These are phyloP conservation scores for Pistacia vera DNA, from an alignment of 345 rosid species.

Conservation along the genomic window DNA sequence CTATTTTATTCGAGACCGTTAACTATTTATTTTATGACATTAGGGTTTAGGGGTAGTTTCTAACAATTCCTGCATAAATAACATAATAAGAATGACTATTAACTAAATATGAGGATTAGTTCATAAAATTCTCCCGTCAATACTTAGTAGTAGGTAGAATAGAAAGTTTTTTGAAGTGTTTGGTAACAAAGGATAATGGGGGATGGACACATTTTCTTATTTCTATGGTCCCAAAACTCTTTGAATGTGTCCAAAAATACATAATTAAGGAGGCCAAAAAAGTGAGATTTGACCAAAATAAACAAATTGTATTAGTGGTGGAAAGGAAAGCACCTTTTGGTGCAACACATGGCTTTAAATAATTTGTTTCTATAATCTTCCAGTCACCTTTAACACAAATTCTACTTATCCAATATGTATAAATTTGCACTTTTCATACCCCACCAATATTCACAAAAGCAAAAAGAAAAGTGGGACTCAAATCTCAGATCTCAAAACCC, in stretches of 20 bases:
- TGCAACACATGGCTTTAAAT: not conserved
- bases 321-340: constrained; percentile 18
- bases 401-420: not conserved
- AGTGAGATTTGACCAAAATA: constrained; percentile 10
- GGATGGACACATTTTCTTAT: not conserved
- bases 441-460: constrained; percentile 6
- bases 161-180: not conserved
- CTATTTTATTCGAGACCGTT: too few relatives aligned
- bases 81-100: too few relatives aligned
- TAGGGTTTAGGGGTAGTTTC: too few relatives aligned
- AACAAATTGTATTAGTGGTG: not conserved
- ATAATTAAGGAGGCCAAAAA: not conserved
- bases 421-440: constrained; percentile 4
- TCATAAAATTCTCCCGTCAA: not conserved
- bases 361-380: not conserved
- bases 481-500: constrained; percentile 3
- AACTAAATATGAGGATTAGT: too few relatives aligned
- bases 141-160: constrained; percentile 1
- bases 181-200: not conserved
- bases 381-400: not conserved
- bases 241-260: not conserved
- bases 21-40: too few relatives aligned
- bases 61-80: too few relatives aligned
- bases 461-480: constrained; percentile 2
- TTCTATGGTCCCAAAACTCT: not conserved